Evolutionary conservation across 2,329 filamentous ascomycete genomes (phyloP).

Genomic region (Cytospora piceicola): DNA sequence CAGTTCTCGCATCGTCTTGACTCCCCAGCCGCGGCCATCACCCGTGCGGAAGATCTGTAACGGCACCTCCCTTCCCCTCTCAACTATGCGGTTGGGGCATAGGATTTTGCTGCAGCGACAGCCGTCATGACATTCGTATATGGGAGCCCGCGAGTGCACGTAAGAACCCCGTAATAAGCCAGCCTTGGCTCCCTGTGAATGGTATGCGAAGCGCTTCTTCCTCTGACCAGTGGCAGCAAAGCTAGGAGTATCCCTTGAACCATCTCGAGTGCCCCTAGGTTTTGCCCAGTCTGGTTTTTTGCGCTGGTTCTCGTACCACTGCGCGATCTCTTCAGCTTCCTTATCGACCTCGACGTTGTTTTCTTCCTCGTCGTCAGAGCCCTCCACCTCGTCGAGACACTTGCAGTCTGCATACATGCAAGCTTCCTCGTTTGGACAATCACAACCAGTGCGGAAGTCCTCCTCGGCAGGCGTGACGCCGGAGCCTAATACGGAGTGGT

Average conservation of each 20-base stretch:
- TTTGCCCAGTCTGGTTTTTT: slow-evolving; percentile 25
- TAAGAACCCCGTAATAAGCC: slow-evolving; percentile 57
- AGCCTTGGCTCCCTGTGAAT: slow-evolving; percentile 54
- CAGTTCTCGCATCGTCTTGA: slow-evolving; percentile 67
- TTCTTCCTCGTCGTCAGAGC: slow-evolving; percentile 61
- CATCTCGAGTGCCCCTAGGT: slow-evolving; percentile 16
- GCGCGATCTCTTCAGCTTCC: slow-evolving; percentile 35
- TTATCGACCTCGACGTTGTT: slow-evolving; percentile 51
- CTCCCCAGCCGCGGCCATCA: slow-evolving; percentile 74
- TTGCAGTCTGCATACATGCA: slow-evolving; percentile 71
- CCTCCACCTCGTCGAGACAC: slow-evolving; percentile 62
- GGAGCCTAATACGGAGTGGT: slow-evolving; percentile 59
- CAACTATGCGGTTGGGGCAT: slow-evolving; percentile 78
- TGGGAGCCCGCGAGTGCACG: slow-evolving; percentile 60
- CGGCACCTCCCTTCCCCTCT: slow-evolving; percentile 70
- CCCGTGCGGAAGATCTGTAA: slow-evolving; percentile 77
- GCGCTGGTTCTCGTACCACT: slow-evolving; percentile 28
- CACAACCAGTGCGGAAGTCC: slow-evolving; percentile 71
- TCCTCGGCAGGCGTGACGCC: slow-evolving; percentile 63
- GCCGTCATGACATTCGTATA: slow-evolving; percentile 79
- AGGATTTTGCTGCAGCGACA: slow-evolving; percentile 63
- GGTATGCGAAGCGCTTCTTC: slow-evolving; percentile 64
- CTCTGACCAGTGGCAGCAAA: slow-evolving; percentile 22
- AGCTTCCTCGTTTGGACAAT: slow-evolving; percentile 62
- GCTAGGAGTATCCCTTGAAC: slow-evolving; percentile 12